These are phyloP conservation scores for Suillus americanus DNA, from an alignment of 768 basidiomycete species.

Conservation along the genomic window DNA sequence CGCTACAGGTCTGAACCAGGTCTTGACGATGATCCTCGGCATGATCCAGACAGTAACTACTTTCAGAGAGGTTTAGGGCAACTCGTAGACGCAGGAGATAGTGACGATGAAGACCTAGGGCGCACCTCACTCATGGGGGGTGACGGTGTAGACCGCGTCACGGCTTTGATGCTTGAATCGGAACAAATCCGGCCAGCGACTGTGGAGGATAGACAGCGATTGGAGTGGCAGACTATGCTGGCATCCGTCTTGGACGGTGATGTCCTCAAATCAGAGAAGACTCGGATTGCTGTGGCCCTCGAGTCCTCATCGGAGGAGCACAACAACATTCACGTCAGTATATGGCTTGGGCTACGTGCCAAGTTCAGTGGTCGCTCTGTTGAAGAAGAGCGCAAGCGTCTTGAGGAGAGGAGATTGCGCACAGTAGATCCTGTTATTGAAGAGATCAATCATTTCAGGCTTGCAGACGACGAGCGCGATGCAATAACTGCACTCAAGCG, in stretches of 20 bases:
- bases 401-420: conserved; percentile 82
- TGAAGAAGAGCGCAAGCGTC: conserved; percentile 75
- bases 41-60: conserved; percentile 84
- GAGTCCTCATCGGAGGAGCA: conserved; percentile 70
- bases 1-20: conserved; percentile 69
- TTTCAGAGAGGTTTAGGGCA: conserved; percentile 72
- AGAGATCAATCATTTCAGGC: conserved; percentile 77
- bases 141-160: conserved; percentile 51
- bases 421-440: conserved; percentile 82
- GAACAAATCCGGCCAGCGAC: conserved; percentile 69
- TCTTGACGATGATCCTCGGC: conserved; percentile 65
- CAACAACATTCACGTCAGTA: conserved; percentile 61
- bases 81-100: conserved; percentile 66
- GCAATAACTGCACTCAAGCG: conserved; percentile 53
- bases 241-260: conserved; percentile 92
- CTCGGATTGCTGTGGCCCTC: conserved; percentile 81
- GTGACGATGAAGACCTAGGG: conserved; percentile 70
- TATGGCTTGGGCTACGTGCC: conserved; percentile 92
- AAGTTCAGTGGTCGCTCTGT: conserved; percentile 77
- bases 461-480: conserved; percentile 40
- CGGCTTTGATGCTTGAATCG: conserved; percentile 54
- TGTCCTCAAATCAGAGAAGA: conserved; percentile 93
- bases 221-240: conserved; percentile 97
- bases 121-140: conserved; percentile 41
- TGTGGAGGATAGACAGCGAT: conserved; percentile 71